A percentile compares a stretch with the other conserved stretches of the same genome.
These are phyloP conservation scores for Batkoa obscura DNA, from an alignment of 371 early-diverging fungal species.

Conservation along the genomic window DNA sequence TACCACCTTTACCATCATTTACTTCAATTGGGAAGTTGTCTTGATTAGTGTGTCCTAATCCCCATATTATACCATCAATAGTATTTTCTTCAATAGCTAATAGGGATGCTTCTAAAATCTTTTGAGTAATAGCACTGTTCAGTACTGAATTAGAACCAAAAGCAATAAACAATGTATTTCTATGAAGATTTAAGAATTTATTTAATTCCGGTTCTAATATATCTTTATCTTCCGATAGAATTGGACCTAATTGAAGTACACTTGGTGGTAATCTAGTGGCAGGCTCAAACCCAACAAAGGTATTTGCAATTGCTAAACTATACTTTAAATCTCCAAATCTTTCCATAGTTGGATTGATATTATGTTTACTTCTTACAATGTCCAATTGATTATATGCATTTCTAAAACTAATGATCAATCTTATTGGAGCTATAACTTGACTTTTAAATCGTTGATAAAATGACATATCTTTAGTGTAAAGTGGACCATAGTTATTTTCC, in stretches of 20 bases:
- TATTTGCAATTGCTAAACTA: neutral
- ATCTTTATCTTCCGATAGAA: neutral
- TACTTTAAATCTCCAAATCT: neutral
- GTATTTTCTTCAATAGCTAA: neutral
- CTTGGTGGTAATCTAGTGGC: neutral
- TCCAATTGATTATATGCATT: neutral
- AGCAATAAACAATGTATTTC: neutral
- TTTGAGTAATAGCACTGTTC: neutral
- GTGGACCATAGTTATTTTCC: neutral
- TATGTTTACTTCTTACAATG: neutral
- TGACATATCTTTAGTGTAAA: neutral
- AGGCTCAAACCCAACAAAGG: conserved; percentile 2
- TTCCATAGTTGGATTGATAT: neutral
- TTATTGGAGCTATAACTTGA: neutral
- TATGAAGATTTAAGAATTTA: conserved; percentile 1
- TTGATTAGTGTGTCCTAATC: neutral
- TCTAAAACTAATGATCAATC: neutral
- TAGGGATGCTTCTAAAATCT: neutral
- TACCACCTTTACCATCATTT: neutral
- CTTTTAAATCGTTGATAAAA: neutral
- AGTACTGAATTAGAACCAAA: neutral
- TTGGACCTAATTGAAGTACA: neutral
- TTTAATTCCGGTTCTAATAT: neutral
- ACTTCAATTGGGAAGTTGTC: neutral
- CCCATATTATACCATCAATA: neutral